Conservation (phyloP, 1,139 yeast genomes). For the Hansenula sp. region DNA sequence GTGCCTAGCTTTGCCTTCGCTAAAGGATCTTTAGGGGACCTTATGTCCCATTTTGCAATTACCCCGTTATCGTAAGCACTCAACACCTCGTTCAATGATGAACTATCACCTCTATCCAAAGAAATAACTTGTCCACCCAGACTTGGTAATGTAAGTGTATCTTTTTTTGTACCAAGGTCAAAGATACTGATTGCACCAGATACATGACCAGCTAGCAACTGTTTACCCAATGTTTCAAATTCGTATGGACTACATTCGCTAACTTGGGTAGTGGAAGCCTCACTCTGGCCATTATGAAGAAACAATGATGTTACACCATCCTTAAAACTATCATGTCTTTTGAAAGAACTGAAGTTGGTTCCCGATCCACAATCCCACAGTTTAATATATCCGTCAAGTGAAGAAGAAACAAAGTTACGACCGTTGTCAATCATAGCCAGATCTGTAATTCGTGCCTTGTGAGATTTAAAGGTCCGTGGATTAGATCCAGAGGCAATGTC, state of each 20-base stretch:
- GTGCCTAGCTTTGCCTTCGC: not conserved
- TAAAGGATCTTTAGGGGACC: not conserved
- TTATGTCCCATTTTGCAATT: not conserved
- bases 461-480: slow-evolving; percentile 47
- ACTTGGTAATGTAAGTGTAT: slow-evolving; percentile 19
- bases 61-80: not conserved
- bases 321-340: slow-evolving; percentile 28
- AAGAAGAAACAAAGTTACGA: slow-evolving; percentile 52
- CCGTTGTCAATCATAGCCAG: slow-evolving; percentile 54
- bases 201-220: slow-evolving; percentile 41
- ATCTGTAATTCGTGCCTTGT: slow-evolving; percentile 40
- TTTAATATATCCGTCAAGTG: slow-evolving; percentile 47
- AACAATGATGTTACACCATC: slow-evolving; percentile 28
- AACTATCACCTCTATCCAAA: slow-evolving; percentile 1
- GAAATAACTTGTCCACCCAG: slow-evolving; percentile 14
- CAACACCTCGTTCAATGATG: slow-evolving; percentile 11
- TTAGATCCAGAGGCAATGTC: slow-evolving; percentile 39
- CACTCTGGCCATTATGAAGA: slow-evolving; percentile 15
- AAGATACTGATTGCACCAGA: slow-evolving; percentile 42
- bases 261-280: not conserved
- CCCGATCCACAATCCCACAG: slow-evolving; percentile 72
- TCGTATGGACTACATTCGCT: slow-evolving; percentile 25
- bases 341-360: slow-evolving; percentile 34
- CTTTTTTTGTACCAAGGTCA: slow-evolving; percentile 28
- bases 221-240: slow-evolving; percentile 36